Evolutionary conservation across 768 basidiomycete species (phyloP), one percentile per base, ranked within the genome.

Genomic region (Psilocybe tampanensis): DNA sequence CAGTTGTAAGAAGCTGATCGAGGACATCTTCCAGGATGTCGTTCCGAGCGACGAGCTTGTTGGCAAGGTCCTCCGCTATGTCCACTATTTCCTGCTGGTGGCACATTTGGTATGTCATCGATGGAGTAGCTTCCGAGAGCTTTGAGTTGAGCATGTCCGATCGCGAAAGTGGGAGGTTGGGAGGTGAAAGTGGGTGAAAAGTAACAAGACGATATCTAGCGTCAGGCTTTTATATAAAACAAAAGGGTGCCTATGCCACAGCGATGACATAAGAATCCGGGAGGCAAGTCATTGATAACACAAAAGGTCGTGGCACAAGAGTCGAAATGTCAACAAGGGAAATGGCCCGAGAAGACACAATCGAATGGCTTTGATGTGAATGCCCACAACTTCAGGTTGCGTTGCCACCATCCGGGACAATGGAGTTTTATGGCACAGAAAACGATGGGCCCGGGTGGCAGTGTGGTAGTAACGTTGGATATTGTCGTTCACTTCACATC

Each of bases 1-100:
- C 56, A 2, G 56, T 52, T 18, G 44, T 57, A 18, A 52, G 56
- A 15, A 57, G 34, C 18, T 57, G 56, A 4, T 32, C 34, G 6
- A 52, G 36, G 19, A 57, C 56, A 36, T 48, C 54, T 2, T 43
- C 26, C 2, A 55, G 26, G 9, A 48, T 55, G 12, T 49, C 18
- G n/a, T 32, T 39, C 17, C 47, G 36, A 12, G 36, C 17, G 19
- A 43, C 7, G 41, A 55, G 19, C 12, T 29, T 55, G 21, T 48
- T 29, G 41, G 24, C 21, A 17, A 48, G 47, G 23, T 49, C n/a
- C 11, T 21, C 17, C 6, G 54, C 47, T 12, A 24, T 49, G n/a
- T 15, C 15, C 17, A 23, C 23, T n/a, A 55, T 41, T 8, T 55
- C 47, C 3, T 43, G 23, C 8, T 19, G n/a, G 47, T 47, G 22